Conservation (phyloP, 306 rosid genomes). For the Cajanus cajan region DNA sequence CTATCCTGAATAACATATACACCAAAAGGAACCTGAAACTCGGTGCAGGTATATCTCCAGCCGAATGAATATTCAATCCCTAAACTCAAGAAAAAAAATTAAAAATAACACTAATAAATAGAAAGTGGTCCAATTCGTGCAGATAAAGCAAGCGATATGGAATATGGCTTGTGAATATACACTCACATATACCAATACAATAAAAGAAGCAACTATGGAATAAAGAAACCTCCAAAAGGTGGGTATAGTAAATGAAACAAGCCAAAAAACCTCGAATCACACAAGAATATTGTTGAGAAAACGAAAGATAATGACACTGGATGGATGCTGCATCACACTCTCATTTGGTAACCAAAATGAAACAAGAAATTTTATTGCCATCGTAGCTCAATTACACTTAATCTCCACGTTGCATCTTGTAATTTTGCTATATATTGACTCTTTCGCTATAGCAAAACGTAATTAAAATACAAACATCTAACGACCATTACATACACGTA, state of each 20-base stretch:
- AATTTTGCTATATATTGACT: slow-evolving; percentile 38
- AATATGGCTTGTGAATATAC: slow-evolving; percentile 21
- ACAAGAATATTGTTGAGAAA: slow-evolving; percentile 10
- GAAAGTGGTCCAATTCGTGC: slow-evolving; percentile 37
- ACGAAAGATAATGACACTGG: slow-evolving; percentile 40
- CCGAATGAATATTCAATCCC: neutral
- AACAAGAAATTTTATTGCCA: slow-evolving; percentile 1
- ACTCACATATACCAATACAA: neutral
- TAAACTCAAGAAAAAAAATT: neutral
- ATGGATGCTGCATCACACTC: slow-evolving; percentile 29
- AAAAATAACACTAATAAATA: neutral
- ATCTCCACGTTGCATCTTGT: slow-evolving; percentile 11
- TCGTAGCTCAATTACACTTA: slow-evolving; percentile 1
- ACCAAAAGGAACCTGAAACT: slow-evolving; percentile 19
- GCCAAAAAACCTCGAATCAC: neutral
- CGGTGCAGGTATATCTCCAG: neutral
- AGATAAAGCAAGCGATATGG: neutral
- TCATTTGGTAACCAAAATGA: slow-evolving; percentile 15
- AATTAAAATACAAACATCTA: slow-evolving; percentile 37
- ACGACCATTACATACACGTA: neutral
- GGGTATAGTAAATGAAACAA: neutral
- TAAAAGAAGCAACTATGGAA: neutral
- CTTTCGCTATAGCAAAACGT: slow-evolving; percentile 38
- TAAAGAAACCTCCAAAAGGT: neutral
- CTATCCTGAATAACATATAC: neutral